phyloP scores from a whole-genome alignment of 129 eudicot genomes.

The Smallanthus sonchifolius region DNA sequence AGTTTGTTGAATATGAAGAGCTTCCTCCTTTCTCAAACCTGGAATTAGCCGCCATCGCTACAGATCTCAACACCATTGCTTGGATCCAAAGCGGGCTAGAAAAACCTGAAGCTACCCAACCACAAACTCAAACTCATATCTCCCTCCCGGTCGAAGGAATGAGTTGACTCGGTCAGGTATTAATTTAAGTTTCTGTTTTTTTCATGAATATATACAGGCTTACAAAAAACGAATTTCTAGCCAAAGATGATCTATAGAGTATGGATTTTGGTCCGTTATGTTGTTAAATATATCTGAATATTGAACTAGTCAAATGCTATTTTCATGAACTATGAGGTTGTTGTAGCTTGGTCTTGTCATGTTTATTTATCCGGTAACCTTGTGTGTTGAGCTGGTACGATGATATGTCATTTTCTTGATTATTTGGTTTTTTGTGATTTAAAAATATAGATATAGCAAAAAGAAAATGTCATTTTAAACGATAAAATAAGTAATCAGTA shows the following conservation, averaged over 20 bases:
- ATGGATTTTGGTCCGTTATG: slow-evolving; percentile 2
- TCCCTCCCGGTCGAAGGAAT: slow-evolving; percentile 40
- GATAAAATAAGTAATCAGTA: background rate
- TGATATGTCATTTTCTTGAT: background rate
- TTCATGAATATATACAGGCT: slow-evolving; percentile 24
- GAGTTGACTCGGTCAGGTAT: slow-evolving; percentile 23
- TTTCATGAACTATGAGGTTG: background rate
- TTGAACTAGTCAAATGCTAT: background rate
- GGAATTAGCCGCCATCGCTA: slow-evolving; percentile 55
- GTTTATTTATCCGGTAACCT: no score
- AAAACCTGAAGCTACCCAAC: slow-evolving; percentile 11
- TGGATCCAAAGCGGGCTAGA: slow-evolving; percentile 81
- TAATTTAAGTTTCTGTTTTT: background rate
- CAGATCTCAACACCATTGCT: slow-evolving; percentile 61
- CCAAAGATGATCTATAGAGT: background rate
- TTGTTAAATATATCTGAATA: background rate
- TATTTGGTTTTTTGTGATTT: background rate
- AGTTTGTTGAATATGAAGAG: slow-evolving; percentile 75
- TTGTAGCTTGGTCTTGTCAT: background rate
- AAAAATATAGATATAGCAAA: background rate
- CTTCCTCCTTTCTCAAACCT: slow-evolving; percentile 40
- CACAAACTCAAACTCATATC: slow-evolving; percentile 20
- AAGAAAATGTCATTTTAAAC: background rate
- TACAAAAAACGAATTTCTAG: slow-evolving; percentile 6
- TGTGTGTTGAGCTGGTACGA: background rate